Base-by-base conservation (phyloP, 192 early-diverging fungal species). In the Backusella tarrabulga region DNA sequence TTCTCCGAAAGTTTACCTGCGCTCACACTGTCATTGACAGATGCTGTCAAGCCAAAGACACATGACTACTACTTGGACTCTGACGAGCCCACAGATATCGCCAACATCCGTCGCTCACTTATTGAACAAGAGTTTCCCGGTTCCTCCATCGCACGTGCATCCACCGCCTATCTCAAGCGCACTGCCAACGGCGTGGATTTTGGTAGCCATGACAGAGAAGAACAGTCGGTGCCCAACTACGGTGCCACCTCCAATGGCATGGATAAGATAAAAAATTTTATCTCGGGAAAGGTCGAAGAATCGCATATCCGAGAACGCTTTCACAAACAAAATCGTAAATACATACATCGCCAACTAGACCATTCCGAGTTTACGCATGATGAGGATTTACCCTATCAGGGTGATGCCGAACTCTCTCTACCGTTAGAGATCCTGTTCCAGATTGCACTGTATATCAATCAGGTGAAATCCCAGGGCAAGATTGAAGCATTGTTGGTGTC, bases 391-490 rank as follows among this genome's bases (percentile, higher is more conserved):
- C 74, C 67, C 19, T 84, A 82, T 21, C 83, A 89, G 15, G 80
- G 83, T 1, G 83, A 87, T 52, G 83, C 84, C 11, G 83, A 86
- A 34, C 82, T 89, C 72, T 83, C 83, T 0, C 71, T 89, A 1
- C 88, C 88, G 1, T 63, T 89, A 32, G 88, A 89, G 75, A 87
- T 89, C 72, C 54, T 85, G 6, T 84, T 83, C 67, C 78, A 79
- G 7, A 34, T 89, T 12, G 78, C 81, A 14, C 67, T 87, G 17
- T 87, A 84, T 75, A 79, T 86, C 26, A 87, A 87, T 71, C 74
- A 81, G 29, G 77, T 81, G 29, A 72, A 77, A 14, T 68, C 75
- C 0, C 81, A 77, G 19, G 73, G 44, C 8, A 85, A 76, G 54
- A 85, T 86, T 56, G 88, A 87, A 40, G 12, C 63, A 4, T 6